Conservation (phyloP, 2,329 filamentous ascomycete genomes). For the Tolypocladium ovalisporum region DNA sequence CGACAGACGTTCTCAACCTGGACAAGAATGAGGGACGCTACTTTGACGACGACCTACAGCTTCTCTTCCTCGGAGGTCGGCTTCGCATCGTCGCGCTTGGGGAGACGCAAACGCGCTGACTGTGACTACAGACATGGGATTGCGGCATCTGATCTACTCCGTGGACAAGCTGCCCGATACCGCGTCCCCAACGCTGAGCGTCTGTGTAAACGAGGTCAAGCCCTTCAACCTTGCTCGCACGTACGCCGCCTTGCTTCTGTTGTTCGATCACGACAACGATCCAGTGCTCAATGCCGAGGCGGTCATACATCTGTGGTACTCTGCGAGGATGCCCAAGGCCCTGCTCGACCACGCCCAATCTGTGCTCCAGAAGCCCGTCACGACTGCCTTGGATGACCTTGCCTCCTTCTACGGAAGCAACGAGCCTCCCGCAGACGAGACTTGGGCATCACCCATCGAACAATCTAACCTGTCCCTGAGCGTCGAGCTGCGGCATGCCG, state of each 20-base stretch:
- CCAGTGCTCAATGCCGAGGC: constrained; percentile 10
- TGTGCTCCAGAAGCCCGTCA: constrained; percentile 1
- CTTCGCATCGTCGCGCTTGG: not conserved
- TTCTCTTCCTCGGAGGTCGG: constrained; percentile 13
- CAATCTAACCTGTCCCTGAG: not conserved
- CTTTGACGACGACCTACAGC: constrained; percentile 8
- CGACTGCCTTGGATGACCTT: constrained; percentile 1
- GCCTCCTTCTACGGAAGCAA: not conserved
- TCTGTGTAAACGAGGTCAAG: constrained; percentile 5
- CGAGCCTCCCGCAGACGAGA: not conserved
- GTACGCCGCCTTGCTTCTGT: constrained; percentile 6
- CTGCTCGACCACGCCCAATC: constrained; percentile 5
- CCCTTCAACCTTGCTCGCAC: constrained; percentile 1
- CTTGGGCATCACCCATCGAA: not conserved
- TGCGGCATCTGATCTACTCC: constrained; percentile 16
- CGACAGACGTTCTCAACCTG: constrained; percentile 15
- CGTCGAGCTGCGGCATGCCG: not conserved
- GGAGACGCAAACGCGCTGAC: not conserved
- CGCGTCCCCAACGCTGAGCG: constrained; percentile 5
- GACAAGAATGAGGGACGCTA: constrained; percentile 13
- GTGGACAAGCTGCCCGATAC: constrained; percentile 9
- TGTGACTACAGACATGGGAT: constrained; percentile 5
- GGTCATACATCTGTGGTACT: constrained; percentile 16
- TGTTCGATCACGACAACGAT: constrained; percentile 4
- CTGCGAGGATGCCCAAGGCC: constrained; percentile 6